Percentiles rank a stretch among this genome's conserved stretches.
Evolutionary conservation across 75 land plant species (phyloP).

Genomic region (Picea sitchensis): DNA sequence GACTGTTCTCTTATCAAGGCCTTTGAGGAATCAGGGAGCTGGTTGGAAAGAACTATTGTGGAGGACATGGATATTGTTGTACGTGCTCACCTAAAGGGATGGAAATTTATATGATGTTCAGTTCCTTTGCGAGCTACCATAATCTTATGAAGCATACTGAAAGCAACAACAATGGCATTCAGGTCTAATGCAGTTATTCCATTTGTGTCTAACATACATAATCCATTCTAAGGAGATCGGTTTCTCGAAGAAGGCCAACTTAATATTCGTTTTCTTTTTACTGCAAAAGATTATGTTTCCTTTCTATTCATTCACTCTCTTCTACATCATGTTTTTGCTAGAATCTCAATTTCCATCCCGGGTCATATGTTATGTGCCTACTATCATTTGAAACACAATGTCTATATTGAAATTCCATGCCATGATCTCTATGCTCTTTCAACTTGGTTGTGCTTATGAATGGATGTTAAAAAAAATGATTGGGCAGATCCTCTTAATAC

Average conservation of each 20-base stretch:
- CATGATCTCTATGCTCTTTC: conserved; percentile 88
- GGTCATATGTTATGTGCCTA: conserved; percentile 87
- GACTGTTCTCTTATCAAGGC: no score
- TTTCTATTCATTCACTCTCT: conserved; percentile 85
- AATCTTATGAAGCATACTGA: conserved; percentile 89
- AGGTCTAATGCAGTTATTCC: conserved; percentile 88
- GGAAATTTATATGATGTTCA: conserved; percentile 45
- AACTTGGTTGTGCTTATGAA: conserved; percentile 74
- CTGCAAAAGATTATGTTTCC: conserved; percentile 78
- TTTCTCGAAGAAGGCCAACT: conserved; percentile 65
- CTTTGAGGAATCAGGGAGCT: background rate
- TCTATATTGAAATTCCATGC: conserved; percentile 91
- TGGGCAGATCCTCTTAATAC: conserved; percentile 75
- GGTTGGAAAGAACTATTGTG: conserved; percentile 55
- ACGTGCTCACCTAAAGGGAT: conserved; percentile 54
- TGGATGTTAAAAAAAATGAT: conserved; percentile 88
- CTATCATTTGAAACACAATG: conserved; percentile 84
- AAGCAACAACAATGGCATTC: conserved; percentile 98
- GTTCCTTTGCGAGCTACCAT: conserved; percentile 38
- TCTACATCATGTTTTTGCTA: conserved; percentile 87
- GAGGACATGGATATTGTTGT: conserved; percentile 66
- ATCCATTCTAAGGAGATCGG: conserved; percentile 67
- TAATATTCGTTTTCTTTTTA: conserved; percentile 79
- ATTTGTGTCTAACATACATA: conserved; percentile 65
- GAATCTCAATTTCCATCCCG: conserved; percentile 79